Base-by-base conservation (phyloP, 257 asterid genomes). In the Anisodus acutangulus region DNA sequence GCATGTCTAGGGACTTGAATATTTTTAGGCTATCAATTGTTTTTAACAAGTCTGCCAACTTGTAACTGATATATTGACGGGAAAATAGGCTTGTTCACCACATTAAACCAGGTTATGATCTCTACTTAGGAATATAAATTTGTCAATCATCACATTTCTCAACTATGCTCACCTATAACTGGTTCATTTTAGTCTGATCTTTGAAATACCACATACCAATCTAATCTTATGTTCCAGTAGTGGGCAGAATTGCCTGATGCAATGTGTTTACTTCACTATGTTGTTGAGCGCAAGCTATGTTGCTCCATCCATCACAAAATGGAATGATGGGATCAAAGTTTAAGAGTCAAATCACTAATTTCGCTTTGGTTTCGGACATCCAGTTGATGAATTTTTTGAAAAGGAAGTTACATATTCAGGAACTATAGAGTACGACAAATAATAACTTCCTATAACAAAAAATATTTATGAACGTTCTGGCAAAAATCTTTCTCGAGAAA, bases 31-130 rank as follows among this genome's bases (percentile, higher is more conserved):
- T 51, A 76, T 13, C 51, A 26, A 7, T 51, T 51, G 81, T 26
- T 76, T 51, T 39, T 53, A 74, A 22, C 60, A 47, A 74, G 60
- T 49, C 7, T 76, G 47, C 51, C 81, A 76, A 6, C 22, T 26
- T 76, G 81, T 43, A 76, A 76, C 81, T 53, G 63, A 76, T 51
- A 12, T 51, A 51, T 22, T 6, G 63, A 45, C 5, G 43, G 62
- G 22, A 47, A 69, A 49, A 54, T 74, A 22, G 22, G 59, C 9
- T 74, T 74, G 60, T 45, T 74, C 45, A 26, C 45, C 64, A 10
- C 59, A 74, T 74, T 74, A 49, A 49, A 22, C 45, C 81, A 11
- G 81, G 45, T 22, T 74, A 22, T 49, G 62, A 26, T 49, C 81
- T 47, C 60, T 6, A 49, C 80, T 74, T 22, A 47, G 60, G 60